Base-by-base conservation (phyloP, 2,329 filamentous ascomycete species). In the Microascus cirrosus region DNA sequence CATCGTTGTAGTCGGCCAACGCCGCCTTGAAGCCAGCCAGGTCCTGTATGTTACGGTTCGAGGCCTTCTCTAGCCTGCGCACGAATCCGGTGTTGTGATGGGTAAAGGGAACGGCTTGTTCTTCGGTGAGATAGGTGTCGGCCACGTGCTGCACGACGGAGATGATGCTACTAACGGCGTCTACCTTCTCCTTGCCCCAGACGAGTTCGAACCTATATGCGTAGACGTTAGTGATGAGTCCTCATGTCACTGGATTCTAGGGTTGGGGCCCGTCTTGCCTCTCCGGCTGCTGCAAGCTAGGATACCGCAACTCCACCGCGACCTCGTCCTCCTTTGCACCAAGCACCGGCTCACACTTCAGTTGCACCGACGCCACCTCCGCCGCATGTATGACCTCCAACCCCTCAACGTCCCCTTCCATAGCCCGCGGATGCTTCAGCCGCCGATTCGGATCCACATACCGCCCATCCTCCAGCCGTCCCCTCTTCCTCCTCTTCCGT, bases 221-320 rank as follows among this genome's bases (percentile, higher is more conserved):
- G n/a, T 54, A 62, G 62, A 53, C 51, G 45, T 50, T 22, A 50
- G 45, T 50, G 20, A 50, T 24, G 8, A 6, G 5, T 24, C 6
- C 7, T 50, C 22, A n/a, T 12, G 1, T 7, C 7, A 20, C 5
- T n/a, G 5, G 45, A 2, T 8, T 50, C 11, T 11, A 7, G 45
- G 2, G 45, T 24, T 48, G 20, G 42, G 12, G 20, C n/a, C 18
- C 5, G 7, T 5, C 72, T 65, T 74, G 88, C 84, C 79, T 83
- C 71, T 94, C 89, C 57, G 81, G 80, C 55, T 79, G 78, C 58
- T 83, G 81, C 61, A 79, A 76, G 69, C 89, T 92, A 11, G 94
- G 93, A 70, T 97, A 97, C 69, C 94, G 89, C 63, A 97, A 74
- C 66, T 85, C 76, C 60, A 95, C 81, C 12, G 71, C 74, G 7